These are phyloP conservation scores for Neophaeococcomyces mojaviensis DNA, from an alignment of 2,329 filamentous ascomycete genomes.

Conservation along the genomic window DNA sequence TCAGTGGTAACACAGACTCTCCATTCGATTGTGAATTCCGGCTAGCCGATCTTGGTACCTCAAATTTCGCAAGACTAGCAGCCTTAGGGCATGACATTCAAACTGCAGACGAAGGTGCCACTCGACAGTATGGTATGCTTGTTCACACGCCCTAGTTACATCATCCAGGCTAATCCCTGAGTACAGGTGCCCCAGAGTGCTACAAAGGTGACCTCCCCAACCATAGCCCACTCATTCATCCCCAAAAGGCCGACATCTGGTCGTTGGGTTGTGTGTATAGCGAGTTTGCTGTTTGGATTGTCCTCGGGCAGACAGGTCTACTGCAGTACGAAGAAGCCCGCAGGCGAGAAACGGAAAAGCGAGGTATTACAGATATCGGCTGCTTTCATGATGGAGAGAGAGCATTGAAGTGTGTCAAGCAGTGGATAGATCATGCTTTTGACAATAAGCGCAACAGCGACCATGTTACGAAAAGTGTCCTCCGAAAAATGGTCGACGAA, in stretches of 20 bases:
- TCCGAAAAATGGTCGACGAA: conserved; percentile 5
- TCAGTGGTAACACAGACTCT: conserved; percentile 13
- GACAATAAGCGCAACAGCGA: conserved; percentile 17
- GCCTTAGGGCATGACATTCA: conserved; percentile 1
- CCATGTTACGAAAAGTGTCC: conserved; percentile 18
- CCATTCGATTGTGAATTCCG: conserved; percentile 25
- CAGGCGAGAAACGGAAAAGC: conserved; percentile 16
- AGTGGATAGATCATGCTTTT: conserved; percentile 18
- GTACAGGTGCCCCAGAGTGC: conserved; percentile 27
- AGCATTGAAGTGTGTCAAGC: conserved; percentile 22
- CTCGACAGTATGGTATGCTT: conserved; percentile 8
- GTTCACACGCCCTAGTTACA: neutral
- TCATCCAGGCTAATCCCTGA: conserved; percentile 10
- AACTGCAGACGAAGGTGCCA: conserved; percentile 2
- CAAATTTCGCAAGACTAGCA: conserved; percentile 12
- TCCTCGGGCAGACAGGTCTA: conserved; percentile 17
- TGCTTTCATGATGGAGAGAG: conserved; percentile 28
- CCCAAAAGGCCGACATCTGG: conserved; percentile 27
- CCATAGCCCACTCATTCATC: conserved; percentile 1
- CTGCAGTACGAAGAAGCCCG: conserved; percentile 18
- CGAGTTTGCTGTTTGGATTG: conserved; percentile 24
- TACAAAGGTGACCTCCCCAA: conserved; percentile 15
- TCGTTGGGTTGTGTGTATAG: conserved; percentile 29
- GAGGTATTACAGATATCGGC: conserved; percentile 14
- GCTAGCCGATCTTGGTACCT: conserved; percentile 26